Conservation (phyloP, 2,329 filamentous ascomycete genomes). For the Aspergillus texensis region DNA sequence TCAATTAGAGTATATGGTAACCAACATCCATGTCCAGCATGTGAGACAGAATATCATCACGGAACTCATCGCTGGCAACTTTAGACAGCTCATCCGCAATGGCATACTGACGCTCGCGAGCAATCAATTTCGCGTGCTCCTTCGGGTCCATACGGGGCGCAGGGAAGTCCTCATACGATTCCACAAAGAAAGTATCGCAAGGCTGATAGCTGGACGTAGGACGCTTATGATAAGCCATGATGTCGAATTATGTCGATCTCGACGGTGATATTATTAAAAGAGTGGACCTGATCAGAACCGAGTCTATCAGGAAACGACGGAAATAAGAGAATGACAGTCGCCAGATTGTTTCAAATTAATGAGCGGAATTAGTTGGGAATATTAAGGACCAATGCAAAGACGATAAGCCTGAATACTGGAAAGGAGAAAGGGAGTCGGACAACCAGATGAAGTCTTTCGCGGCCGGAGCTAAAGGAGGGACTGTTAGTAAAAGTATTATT, state of each 20-base stretch:
- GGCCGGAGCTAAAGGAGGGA: slow-evolving; percentile 37
- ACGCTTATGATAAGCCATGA: slow-evolving; percentile 59
- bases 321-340: slow-evolving; percentile 56
- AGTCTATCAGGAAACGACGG: slow-evolving; percentile 44
- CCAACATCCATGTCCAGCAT: slow-evolving; percentile 89
- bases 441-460: slow-evolving; percentile 32
- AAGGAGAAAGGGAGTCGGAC: slow-evolving; percentile 28
- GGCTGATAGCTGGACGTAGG: slow-evolving; percentile 60
- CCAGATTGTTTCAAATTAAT: slow-evolving; percentile 48
- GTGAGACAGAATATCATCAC: slow-evolving; percentile 91
- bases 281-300: slow-evolving; percentile 46
- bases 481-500: slow-evolving; percentile 35
- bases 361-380: slow-evolving; percentile 62
- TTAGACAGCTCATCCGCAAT: slow-evolving; percentile 88
- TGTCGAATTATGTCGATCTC: slow-evolving; percentile 33
- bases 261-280: slow-evolving; percentile 32
- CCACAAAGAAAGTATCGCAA: slow-evolving; percentile 71
- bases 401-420: slow-evolving; percentile 42
- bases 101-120: slow-evolving; percentile 80
- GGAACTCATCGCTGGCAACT: slow-evolving; percentile 83
- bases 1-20: slow-evolving; percentile 13
- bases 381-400: slow-evolving; percentile 50
- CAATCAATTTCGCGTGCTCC: slow-evolving; percentile 76
- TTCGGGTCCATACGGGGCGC: slow-evolving; percentile 64
- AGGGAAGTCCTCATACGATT: slow-evolving; percentile 57